Conservation (phyloP, 192 early-diverging fungal species). For the Gryganskiella cystojenkinii region DNA sequence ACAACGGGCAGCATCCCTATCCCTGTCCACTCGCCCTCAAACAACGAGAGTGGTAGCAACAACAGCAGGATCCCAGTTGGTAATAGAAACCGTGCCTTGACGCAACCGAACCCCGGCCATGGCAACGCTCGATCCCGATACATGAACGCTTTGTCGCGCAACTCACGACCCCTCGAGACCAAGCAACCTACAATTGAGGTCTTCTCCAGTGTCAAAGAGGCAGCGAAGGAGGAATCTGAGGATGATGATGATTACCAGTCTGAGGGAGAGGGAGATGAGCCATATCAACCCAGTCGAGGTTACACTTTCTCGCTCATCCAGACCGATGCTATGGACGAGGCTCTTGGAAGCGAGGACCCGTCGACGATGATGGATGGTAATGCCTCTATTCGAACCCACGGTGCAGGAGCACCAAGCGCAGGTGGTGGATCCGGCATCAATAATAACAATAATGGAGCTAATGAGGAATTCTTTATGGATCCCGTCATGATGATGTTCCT, state of each 20-base stretch:
- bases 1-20: constrained; percentile 12
- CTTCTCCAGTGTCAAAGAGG: constrained; percentile 63
- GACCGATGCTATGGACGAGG: constrained; percentile 68
- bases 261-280: constrained; percentile 51
- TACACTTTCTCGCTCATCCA: constrained; percentile 61
- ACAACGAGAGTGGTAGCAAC: not conserved
- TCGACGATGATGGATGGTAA: constrained; percentile 17
- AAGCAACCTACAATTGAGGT: constrained; percentile 61
- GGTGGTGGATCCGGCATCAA: not conserved
- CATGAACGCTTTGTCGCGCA: constrained; percentile 25
- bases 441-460: not conserved
- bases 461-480: constrained; percentile 52
- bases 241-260: constrained; percentile 68
- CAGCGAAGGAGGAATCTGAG: constrained; percentile 66
- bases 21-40: not conserved
- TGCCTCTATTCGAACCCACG: not conserved
- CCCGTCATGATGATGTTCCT: constrained; percentile 49
- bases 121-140: constrained; percentile 26
- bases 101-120: constrained; percentile 37
- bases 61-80: constrained; percentile 5
- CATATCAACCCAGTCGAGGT: constrained; percentile 46
- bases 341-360: constrained; percentile 49
- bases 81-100: constrained; percentile 24
- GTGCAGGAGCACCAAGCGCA: not conserved
- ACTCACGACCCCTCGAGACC: constrained; percentile 12